These are phyloP conservation scores for Diaporthe ilicicola DNA, from an alignment of 2,329 filamentous ascomycete species.

Conservation along the genomic window DNA sequence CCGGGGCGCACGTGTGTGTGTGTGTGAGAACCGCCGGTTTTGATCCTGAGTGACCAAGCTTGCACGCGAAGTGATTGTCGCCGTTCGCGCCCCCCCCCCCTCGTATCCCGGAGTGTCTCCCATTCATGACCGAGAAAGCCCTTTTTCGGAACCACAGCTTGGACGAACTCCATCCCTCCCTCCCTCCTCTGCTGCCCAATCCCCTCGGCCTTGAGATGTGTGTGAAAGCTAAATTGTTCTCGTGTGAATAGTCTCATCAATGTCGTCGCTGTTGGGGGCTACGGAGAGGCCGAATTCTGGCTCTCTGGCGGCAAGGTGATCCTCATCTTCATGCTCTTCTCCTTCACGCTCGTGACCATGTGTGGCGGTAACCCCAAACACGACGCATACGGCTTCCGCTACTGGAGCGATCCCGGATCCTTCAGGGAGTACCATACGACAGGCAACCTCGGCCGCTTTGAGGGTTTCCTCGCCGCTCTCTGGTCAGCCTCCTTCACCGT, in stretches of 20 bases:
- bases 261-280: slow-evolving; percentile 70
- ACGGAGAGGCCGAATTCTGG: slow-evolving; percentile 79
- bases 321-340: slow-evolving; percentile 72
- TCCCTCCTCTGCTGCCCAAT: not conserved
- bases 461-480: slow-evolving; percentile 74
- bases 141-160: not conserved
- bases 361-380: slow-evolving; percentile 77
- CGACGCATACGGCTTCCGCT: slow-evolving; percentile 75
- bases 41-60: not conserved
- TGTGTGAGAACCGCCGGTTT: not conserved
- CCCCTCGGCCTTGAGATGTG: not conserved
- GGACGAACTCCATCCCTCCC: no score
- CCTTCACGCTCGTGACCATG: slow-evolving; percentile 84
- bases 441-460: slow-evolving; percentile 70
- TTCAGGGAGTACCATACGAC: slow-evolving; percentile 68
- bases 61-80: not conserved
- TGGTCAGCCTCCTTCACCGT: slow-evolving; percentile 72
- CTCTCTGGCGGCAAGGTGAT: slow-evolving; percentile 70
- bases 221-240: slow-evolving; percentile 39
- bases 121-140: not conserved
- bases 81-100: not conserved
- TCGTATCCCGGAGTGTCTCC: not conserved
- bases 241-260: slow-evolving; percentile 60
- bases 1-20: not conserved
- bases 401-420: slow-evolving; percentile 69